Conservation (phyloP, 2,329 filamentous ascomycete genomes). For the Pseudogymnoascus sp. region DNA sequence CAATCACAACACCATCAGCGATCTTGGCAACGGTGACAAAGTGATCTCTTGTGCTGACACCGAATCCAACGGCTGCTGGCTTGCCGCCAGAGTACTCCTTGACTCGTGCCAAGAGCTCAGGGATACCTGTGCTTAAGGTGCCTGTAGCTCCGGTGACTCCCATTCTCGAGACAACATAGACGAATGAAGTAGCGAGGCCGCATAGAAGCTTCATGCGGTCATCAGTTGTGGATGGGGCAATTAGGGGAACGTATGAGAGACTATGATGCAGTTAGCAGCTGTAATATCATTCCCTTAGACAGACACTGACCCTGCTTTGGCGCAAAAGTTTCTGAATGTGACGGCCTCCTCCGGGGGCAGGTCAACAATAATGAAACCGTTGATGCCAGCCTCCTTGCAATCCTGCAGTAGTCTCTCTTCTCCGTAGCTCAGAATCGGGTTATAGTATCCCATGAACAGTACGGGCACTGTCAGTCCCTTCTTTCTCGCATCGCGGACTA, state of each 20-base stretch:
- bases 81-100: conserved; percentile 88
- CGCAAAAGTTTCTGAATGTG: conserved; percentile 79
- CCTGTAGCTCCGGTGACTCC: conserved; percentile 90
- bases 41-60: conserved; percentile 90
- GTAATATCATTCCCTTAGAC: neutral
- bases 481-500: conserved; percentile 72
- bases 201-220: conserved; percentile 91
- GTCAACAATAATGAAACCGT: conserved; percentile 96
- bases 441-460: conserved; percentile 98
- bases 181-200: conserved; percentile 95
- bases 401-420: conserved; percentile 83
- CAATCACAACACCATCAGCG: conserved; percentile 91
- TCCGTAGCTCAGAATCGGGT: conserved; percentile 87
- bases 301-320: conserved; percentile 56
- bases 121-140: conserved; percentile 70
- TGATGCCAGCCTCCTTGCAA: conserved; percentile 75
- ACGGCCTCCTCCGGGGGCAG: conserved; percentile 92
- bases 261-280: conserved; percentile 32
- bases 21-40: conserved; percentile 77
- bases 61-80: conserved; percentile 88
- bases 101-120: conserved; percentile 72
- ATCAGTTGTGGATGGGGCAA: conserved; percentile 88
- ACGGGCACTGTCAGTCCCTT: conserved; percentile 74
- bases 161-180: conserved; percentile 96
- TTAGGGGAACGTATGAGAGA: conserved; percentile 92